These are phyloP conservation scores for Geoglossum glabrum DNA, from an alignment of 495 filamentous ascomycete genomes.

Conservation along the genomic window DNA sequence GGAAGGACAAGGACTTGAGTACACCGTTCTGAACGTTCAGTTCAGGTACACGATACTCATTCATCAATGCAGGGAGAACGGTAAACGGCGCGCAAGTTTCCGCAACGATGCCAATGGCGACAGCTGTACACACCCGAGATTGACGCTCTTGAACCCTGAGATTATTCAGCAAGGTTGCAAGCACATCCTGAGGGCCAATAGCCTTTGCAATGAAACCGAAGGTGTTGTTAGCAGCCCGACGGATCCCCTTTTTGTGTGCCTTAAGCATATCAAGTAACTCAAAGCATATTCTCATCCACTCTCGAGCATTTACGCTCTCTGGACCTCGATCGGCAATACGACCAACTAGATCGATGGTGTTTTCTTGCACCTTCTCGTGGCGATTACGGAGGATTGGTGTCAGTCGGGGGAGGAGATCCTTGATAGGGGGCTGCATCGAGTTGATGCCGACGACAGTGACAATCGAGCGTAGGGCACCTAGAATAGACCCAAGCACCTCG, in stretches of 20 bases:
- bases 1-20: conserved; percentile 87
- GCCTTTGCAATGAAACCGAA: conserved; percentile 99
- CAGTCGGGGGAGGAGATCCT: conserved; percentile 83
- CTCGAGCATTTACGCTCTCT: conserved; percentile 84
- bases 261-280: conserved; percentile 98
- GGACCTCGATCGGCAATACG: conserved; percentile 96
- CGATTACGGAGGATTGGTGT: conserved; percentile 95
- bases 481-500: conserved; percentile 89
- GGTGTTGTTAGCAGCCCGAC: conserved; percentile 96
- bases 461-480: conserved; percentile 86
- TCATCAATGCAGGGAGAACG: conserved; percentile 97
- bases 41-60: conserved; percentile 96
- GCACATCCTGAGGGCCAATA: conserved; percentile 92
- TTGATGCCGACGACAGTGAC: conserved; percentile 97
- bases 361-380: conserved; percentile 99
- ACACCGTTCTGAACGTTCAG: conserved; percentile 98
- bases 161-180: conserved; percentile 91
- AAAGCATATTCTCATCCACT: conserved; percentile 99
- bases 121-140: conserved; percentile 92
- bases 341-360: conserved; percentile 97
- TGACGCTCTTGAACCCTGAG: conserved; percentile 93
- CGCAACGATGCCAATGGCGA: conserved; percentile 98
- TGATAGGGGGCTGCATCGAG: conserved; percentile 97
- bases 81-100: conserved; percentile 99
- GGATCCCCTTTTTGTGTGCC: conserved; percentile 97